Evolutionary conservation across 2,329 filamentous ascomycete species (phyloP), one percentile per base, ranked within the genome.

Genomic region (Diplodia seriata): DNA sequence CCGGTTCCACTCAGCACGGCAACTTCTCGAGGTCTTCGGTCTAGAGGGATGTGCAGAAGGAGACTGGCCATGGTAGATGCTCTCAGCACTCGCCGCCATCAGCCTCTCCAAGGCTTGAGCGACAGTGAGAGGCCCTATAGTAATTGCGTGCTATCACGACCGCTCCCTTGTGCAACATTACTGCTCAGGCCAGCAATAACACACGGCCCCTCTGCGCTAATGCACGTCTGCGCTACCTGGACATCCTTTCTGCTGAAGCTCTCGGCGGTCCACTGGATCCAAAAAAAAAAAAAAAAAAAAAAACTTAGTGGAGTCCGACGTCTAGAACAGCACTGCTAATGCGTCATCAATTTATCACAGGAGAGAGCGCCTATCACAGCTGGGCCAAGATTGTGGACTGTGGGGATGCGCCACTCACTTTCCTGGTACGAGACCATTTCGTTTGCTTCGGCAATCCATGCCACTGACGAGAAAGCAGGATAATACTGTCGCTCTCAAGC

Each of bases 331-430:
- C 14, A 63, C 23, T 6, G 6, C 59, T 63, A 51, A 63, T 51
- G 59, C 43, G 23, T 8, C 18, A 36, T 51, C 31, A n/a, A 12
- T 33, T 40, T 26, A 15, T 23, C n/a, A 12, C 23, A 68, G 66
- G 66, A 29, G 33, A 68, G 26, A 85, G 84, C 68, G 72, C 77
- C 4, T 81, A 84, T 66, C 69, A 76, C 26, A 77, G 81, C 67
- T 85, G 85, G 80, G 82, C 84, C 0, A 84, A 81, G 68, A 79
- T 86, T 4, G 80, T 87, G 3, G 85, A 87, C 69, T 87, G 85
- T 69, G 85, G 85, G 40, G 84, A 86, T 74, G 84, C 81, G 5
- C 84, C 84, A 2, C 72, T 84, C 69, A 85, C 83, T 0, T 81
- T 81, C 68, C 71, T 87, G 68, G 83, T 80, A 68, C 71, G 70